Base-by-base conservation (phyloP, 371 early-diverging fungal species). In the Rhizopus stolonifer region DNA sequence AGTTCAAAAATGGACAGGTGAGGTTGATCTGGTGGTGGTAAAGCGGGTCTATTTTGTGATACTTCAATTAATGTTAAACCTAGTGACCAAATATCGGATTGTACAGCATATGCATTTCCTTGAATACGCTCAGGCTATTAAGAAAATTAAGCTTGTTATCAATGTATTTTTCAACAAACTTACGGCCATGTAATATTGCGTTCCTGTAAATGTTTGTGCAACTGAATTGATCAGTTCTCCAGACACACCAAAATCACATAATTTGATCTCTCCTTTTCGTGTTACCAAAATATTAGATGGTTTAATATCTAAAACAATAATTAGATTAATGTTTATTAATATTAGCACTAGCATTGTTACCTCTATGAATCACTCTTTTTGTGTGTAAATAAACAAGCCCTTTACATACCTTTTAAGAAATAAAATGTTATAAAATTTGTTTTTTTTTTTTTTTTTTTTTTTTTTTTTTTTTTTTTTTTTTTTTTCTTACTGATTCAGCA, bases 201-300 rank as follows among this genome's bases (percentile, higher is more conserved):
- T 97, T 7, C 99, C 99, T 0, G 93, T 91, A 79, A 96, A 96
- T 5, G 98, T 95, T 54, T 91, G 84, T 19, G 95, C 97, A 11
- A 94, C 75, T 3, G 95, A 93, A 54, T 94, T 89, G 53, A 91
- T 91, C 25, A 93, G 64, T 69, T 94, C 90, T 13, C 94, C 93
- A 18, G 90, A 88, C 4, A 97, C 96, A 36, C 97, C 97, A 71
- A 98, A 96, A 72, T 98, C 99, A 59, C 94, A 94, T 10, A 98
- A 75, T 65, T 97, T 98, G 61, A 98, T 88, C 48, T 91, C 77
- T 29, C 99, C 99, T 17, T 75, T 72, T 47, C 88, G 79, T 19
- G 89, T 91, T 4, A 93, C 80, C 52, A 95, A 68, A 47, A 96
- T 91, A 67, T 96, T 96, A 31, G 90, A 90, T 0, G 96, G 95